Percentiles rank a stretch among this genome's conserved stretches.
These are phyloP conservation scores for Hyphopichia buzzinii DNA, from an alignment of 1,139 yeast species.

Conservation along the genomic window DNA sequence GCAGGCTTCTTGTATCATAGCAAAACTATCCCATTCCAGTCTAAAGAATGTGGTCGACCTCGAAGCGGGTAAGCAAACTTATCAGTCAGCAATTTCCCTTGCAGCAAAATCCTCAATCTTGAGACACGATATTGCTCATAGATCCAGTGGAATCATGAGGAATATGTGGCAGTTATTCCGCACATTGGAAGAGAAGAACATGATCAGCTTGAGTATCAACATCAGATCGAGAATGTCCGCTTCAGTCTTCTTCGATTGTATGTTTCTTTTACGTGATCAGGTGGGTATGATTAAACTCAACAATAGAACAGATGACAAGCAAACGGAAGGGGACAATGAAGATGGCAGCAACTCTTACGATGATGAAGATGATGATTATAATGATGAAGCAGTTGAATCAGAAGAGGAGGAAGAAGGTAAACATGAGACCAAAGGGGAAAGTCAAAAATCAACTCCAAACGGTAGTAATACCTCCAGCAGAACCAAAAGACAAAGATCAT, in stretches of 20 bases:
- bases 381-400: slow-evolving; percentile 24
- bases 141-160: slow-evolving; percentile 91
- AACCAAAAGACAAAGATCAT: slow-evolving; percentile 42
- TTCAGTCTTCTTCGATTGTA: slow-evolving; percentile 85
- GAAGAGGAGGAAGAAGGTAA: slow-evolving; percentile 23
- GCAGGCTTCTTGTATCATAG: slow-evolving; percentile 88
- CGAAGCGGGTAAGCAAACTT: slow-evolving; percentile 69
- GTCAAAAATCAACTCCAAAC: slow-evolving; percentile 41
- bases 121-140: slow-evolving; percentile 88
- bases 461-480: slow-evolving; percentile 31
- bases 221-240: slow-evolving; percentile 88
- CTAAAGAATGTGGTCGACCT: slow-evolving; percentile 65
- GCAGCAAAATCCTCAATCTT: slow-evolving; percentile 79
- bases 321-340: slow-evolving; percentile 16
- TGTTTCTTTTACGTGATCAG: slow-evolving; percentile 79
- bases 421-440: slow-evolving; percentile 9
- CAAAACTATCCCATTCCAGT: slow-evolving; percentile 74
- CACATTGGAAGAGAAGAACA: slow-evolving; percentile 46
- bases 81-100: slow-evolving; percentile 65
- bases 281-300: slow-evolving; percentile 78
- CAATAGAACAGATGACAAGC: slow-evolving; percentile 26
- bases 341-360: slow-evolving; percentile 18
- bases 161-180: slow-evolving; percentile 89
- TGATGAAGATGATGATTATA: slow-evolving; percentile 17
- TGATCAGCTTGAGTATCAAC: slow-evolving; percentile 43